phyloP scores from a whole-genome alignment of 257 asterid species.

The Sherardia arvensis region DNA sequence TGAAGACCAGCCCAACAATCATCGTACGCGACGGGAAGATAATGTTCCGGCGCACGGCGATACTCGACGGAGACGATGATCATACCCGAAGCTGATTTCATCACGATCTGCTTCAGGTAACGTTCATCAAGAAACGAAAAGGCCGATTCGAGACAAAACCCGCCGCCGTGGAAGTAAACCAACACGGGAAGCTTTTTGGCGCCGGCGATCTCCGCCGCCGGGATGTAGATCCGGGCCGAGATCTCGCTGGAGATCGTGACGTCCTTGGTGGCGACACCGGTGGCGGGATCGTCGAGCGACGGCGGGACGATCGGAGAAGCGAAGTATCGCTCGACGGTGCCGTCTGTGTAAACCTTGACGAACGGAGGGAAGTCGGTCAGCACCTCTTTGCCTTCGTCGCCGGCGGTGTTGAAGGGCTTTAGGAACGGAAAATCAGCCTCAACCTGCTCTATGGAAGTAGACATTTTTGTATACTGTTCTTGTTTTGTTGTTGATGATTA shows the following conservation, averaged over 20 bases:
- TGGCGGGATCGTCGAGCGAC: slow-evolving; percentile 14
- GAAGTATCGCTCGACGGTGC: slow-evolving; percentile 20
- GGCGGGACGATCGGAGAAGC: slow-evolving; percentile 19
- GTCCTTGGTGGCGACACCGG: slow-evolving; percentile 29
- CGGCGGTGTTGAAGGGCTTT: background rate
- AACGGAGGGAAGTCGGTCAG: slow-evolving; percentile 9
- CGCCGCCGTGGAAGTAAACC: slow-evolving; percentile 25
- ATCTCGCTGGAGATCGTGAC: slow-evolving; percentile 15
- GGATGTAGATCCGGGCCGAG: slow-evolving; percentile 28
- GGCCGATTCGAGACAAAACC: slow-evolving; percentile 23
- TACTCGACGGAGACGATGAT: slow-evolving; percentile 24
- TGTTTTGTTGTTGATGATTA: background rate
- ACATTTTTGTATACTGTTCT: background rate
- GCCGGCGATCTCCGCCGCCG: background rate
- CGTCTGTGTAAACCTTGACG: slow-evolving; percentile 24
- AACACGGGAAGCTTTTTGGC: slow-evolving; percentile 25
- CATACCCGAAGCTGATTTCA: slow-evolving; percentile 12
- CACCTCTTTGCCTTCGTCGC: slow-evolving; percentile 12
- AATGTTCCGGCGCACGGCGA: slow-evolving; percentile 48
- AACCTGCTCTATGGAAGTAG: background rate
- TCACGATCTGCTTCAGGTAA: slow-evolving; percentile 4
- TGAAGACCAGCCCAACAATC: slow-evolving; percentile 38
- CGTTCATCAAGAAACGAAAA: slow-evolving; percentile 17
- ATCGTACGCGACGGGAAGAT: slow-evolving; percentile 30
- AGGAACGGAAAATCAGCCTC: background rate